A percentile compares a stretch with the other conserved stretches of the same genome.
These are phyloP conservation scores for Scleromitrula shiraiana DNA, from an alignment of 2,329 filamentous ascomycete genomes.

Conservation along the genomic window DNA sequence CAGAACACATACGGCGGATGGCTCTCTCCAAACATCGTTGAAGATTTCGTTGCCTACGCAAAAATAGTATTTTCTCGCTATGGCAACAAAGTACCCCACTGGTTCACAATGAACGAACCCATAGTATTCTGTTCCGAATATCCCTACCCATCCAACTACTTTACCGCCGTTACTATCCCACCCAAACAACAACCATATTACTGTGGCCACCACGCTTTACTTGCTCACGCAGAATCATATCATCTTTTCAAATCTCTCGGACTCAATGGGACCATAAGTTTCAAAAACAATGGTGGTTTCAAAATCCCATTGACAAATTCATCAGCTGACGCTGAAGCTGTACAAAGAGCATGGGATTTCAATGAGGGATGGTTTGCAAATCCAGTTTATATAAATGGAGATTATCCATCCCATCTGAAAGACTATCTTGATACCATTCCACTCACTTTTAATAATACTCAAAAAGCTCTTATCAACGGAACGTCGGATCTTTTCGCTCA, in stretches of 20 bases:
- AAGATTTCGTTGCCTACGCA: slow-evolving; percentile 44
- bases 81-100: slow-evolving; percentile 41
- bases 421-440: slow-evolving; percentile 33
- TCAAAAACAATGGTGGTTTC: slow-evolving; percentile 37
- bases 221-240: slow-evolving; percentile 40
- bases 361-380: slow-evolving; percentile 44
- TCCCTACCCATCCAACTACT: slow-evolving; percentile 29
- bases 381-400: slow-evolving; percentile 42
- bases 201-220: slow-evolving; percentile 37
- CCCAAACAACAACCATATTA: slow-evolving; percentile 32
- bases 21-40: slow-evolving; percentile 39
- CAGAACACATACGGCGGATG: slow-evolving; percentile 36
- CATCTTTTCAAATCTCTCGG: slow-evolving; percentile 46
- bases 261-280: slow-evolving; percentile 40
- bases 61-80: slow-evolving; percentile 43
- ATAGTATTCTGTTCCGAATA: slow-evolving; percentile 26
- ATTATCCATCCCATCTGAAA: slow-evolving; percentile 39
- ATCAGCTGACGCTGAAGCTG: slow-evolving; percentile 21
- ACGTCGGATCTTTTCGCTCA: slow-evolving; percentile 49
- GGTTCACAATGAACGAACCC: slow-evolving; percentile 48
- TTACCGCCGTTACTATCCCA: slow-evolving; percentile 31
- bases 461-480: slow-evolving; percentile 42
- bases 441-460: slow-evolving; percentile 36
- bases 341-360: slow-evolving; percentile 27
- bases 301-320: slow-evolving; percentile 38